phyloP scores from a whole-genome alignment of 2,329 filamentous ascomycete genomes.

The Plectosphaerella plurivora region DNA sequence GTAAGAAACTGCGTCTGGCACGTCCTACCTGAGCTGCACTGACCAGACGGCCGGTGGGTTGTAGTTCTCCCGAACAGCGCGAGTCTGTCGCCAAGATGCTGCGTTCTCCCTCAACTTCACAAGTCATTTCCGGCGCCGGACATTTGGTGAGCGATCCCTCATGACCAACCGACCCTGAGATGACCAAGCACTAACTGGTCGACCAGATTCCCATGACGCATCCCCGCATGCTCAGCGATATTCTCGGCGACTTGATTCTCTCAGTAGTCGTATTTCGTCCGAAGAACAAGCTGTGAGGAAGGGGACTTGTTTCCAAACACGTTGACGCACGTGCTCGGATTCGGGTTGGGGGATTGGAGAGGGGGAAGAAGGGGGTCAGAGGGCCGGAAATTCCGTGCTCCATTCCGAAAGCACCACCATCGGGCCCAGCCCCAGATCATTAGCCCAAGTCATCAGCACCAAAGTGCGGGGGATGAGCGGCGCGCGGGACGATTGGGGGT shows the following conservation, averaged over 20 bases:
- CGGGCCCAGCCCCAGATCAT: too few species aligned
- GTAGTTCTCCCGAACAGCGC: background rate
- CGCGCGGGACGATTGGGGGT: too few species aligned
- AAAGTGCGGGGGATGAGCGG: too few species aligned
- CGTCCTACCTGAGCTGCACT: background rate
- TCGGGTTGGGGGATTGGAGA: background rate
- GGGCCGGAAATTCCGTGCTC: background rate
- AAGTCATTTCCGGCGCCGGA: constrained; percentile 3
- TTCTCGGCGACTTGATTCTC: constrained; percentile 1
- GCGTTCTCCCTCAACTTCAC: constrained; percentile 1
- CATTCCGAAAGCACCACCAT: background rate
- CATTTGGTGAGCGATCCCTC: constrained; percentile 1
- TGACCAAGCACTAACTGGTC: background rate
- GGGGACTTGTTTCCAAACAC: background rate
- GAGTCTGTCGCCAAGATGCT: constrained; percentile 1
- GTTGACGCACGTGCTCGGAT: background rate
- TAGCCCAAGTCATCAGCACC: too few species aligned
- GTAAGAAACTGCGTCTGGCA: background rate
- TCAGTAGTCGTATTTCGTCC: background rate
- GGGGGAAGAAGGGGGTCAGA: background rate
- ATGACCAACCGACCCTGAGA: background rate
- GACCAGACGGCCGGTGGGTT: background rate
- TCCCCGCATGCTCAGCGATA: background rate
- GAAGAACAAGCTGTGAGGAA: background rate
- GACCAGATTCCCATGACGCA: constrained; percentile 9